These are phyloP conservation scores for Clitopilus passeckerianus DNA, from an alignment of 768 basidiomycete genomes.

Conservation along the genomic window DNA sequence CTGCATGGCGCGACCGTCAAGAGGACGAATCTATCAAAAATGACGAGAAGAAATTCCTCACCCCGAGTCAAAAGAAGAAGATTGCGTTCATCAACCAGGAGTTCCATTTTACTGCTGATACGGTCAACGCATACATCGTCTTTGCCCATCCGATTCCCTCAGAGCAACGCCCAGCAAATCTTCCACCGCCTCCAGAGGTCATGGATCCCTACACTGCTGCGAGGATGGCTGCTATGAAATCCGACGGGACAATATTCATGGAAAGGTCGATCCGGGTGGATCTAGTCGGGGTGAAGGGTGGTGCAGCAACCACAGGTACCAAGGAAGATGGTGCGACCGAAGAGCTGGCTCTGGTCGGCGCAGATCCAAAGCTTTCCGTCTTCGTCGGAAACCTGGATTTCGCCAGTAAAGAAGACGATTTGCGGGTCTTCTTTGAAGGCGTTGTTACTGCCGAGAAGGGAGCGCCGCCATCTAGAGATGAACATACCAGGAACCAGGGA, in stretches of 20 bases:
- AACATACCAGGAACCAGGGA: slow-evolving; percentile 29
- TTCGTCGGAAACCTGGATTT: slow-evolving; percentile 96
- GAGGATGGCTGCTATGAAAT: slow-evolving; percentile 45
- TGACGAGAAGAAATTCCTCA: slow-evolving; percentile 66
- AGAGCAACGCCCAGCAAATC: slow-evolving; percentile 32
- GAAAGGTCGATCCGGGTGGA: slow-evolving; percentile 81
- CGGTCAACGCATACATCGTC: slow-evolving; percentile 86
- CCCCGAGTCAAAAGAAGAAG: slow-evolving; percentile 83
- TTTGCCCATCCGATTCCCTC: slow-evolving; percentile 64
- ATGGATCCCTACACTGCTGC: slow-evolving; percentile 76
- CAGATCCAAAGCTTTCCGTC: slow-evolving; percentile 76
- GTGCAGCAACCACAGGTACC: neutral
- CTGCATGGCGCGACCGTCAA: slow-evolving; percentile 49
- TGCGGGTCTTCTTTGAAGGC: slow-evolving; percentile 83
- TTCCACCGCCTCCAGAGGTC: slow-evolving; percentile 42
- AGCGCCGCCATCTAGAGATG: slow-evolving; percentile 31
- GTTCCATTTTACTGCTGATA: slow-evolving; percentile 72
- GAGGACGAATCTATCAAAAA: slow-evolving; percentile 18
- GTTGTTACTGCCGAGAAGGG: slow-evolving; percentile 70
- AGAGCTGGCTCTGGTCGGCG: slow-evolving; percentile 21
- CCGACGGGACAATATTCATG: slow-evolving; percentile 71
- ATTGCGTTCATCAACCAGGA: slow-evolving; percentile 93
- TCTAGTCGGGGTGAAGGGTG: slow-evolving; percentile 34
- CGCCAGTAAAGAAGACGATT: slow-evolving; percentile 83
- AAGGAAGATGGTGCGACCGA: slow-evolving; percentile 13